phyloP scores from a whole-genome alignment of 1,284 basidiomycete species.

The Tetrapyrgos nigripes region DNA sequence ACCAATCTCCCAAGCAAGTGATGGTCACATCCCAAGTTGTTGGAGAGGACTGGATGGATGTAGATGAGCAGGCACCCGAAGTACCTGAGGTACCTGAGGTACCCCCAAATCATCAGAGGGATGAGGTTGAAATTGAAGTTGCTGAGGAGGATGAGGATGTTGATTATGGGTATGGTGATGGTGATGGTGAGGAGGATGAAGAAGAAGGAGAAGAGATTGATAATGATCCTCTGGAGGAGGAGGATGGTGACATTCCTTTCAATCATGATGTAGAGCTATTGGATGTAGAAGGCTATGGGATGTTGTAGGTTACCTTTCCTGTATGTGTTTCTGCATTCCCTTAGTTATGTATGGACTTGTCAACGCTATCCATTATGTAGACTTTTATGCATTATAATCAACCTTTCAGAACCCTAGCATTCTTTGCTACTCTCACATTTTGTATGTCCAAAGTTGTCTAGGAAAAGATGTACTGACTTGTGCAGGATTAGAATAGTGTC shows the following conservation, averaged over 20 bases:
- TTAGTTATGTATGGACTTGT: too few species aligned
- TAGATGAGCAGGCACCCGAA: not conserved
- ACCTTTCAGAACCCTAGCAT: too few species aligned
- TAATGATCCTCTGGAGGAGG: not conserved
- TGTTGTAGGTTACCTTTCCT: too few species aligned
- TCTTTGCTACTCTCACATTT: too few species aligned
- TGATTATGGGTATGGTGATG: not conserved
- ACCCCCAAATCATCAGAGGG: not conserved
- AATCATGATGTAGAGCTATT: not conserved
- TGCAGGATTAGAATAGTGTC: too few species aligned
- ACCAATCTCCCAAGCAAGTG: slow-evolving; percentile 12
- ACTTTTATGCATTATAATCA: too few species aligned
- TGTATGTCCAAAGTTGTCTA: too few species aligned
- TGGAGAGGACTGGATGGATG: not conserved
- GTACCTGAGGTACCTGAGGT: not conserved
- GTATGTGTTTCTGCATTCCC: too few species aligned
- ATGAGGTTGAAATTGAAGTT: not conserved
- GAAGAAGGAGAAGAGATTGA: not conserved
- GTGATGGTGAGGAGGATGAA: not conserved
- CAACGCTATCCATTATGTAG: too few species aligned
- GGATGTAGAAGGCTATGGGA: not conserved
- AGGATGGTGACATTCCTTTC: not conserved
- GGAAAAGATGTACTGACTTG: too few species aligned
- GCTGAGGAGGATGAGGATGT: not conserved
- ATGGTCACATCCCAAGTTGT: not conserved